Percentiles rank a stretch among this genome's conserved stretches.
phyloP scores from a whole-genome alignment of 164 flowering plant species.

The Magnolia kwangsiensis region DNA sequence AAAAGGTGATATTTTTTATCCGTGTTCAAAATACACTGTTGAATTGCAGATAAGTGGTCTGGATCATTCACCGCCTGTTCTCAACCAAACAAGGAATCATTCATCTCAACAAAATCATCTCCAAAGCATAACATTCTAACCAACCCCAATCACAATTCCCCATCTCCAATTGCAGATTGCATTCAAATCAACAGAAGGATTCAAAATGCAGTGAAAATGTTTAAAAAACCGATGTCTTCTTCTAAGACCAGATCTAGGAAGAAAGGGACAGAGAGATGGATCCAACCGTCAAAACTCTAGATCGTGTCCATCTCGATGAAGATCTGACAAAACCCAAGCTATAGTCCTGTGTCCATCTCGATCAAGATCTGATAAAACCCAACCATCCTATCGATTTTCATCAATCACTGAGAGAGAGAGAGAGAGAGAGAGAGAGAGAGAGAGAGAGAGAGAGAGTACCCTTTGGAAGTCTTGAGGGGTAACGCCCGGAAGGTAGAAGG shows the following conservation, averaged over 20 bases:
- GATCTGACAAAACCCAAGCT: background rate
- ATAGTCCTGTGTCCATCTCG: background rate
- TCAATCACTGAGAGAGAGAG: background rate
- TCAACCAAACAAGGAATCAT: no score
- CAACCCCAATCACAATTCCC: background rate
- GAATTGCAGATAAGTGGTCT: no score
- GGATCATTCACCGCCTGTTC: no score
- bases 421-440: background rate
- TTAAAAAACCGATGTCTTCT: background rate
- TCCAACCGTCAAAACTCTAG: background rate
- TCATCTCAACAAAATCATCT: background rate
- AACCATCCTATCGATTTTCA: background rate
- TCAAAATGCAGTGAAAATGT: background rate
- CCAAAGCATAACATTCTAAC: background rate
- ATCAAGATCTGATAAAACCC: background rate
- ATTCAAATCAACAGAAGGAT: background rate
- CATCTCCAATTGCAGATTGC: background rate
- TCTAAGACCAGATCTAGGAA: background rate
- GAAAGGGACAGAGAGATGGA: background rate
- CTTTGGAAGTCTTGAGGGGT: conserved; percentile 48
- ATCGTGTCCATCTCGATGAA: background rate
- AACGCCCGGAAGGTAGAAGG: conserved; percentile 56
- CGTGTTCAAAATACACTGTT: no score
- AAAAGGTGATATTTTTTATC: no score
- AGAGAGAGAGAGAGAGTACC: conserved; percentile 19